Evolutionary conservation across 2,329 filamentous ascomycete species (phyloP), one percentile per base, ranked within the genome.

Genomic region (Monilinia aucupariae): DNA sequence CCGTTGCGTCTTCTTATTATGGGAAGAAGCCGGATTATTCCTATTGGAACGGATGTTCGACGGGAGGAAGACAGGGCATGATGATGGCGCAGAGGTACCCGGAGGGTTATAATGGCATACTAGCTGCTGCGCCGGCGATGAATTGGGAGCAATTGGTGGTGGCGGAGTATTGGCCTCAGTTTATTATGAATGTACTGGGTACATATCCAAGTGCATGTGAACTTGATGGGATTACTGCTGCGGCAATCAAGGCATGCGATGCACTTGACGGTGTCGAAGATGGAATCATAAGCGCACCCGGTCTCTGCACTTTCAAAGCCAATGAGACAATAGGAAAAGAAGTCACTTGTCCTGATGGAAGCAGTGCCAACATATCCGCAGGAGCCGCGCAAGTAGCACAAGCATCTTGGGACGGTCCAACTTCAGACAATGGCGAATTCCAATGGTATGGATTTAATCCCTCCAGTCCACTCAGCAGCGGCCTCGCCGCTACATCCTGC

Each of bases 161-260:
- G 1, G 3, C 51, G 1, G 5, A 17, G 2, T 62, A 59, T 62
- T 63, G 61, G 59, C 49, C 34, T 30, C 60, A 20, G 34, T 64
- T 45, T 10, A 48, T 34, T 25, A 55, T 54, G 64, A 69, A 63
- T 22, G 12, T 17, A 0, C 8, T 59, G 1, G 55, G 49, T 13
- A 4, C 22, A 0, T 45, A 59, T 39, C 39, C 45, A 0, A 45
- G 43, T 6, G 7, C 34, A 9, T 51, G 53, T 0, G 53, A 59
- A 50, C 13, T 59, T 0, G 39, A 59, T 20, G 45, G 27, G 0
- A 63, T 63, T 9, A 30, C 27, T 4, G 54, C 27, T 0, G 78
- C 80, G 56, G 75, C 76, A 4, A 27, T 82, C n/a, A 71, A 74
- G 13, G 79, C 82, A 68, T 83, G 81, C 67, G 81, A 83, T 65